Evolutionary conservation across 371 early-diverging fungal species (phyloP).

Genomic region (Circinella minor): DNA sequence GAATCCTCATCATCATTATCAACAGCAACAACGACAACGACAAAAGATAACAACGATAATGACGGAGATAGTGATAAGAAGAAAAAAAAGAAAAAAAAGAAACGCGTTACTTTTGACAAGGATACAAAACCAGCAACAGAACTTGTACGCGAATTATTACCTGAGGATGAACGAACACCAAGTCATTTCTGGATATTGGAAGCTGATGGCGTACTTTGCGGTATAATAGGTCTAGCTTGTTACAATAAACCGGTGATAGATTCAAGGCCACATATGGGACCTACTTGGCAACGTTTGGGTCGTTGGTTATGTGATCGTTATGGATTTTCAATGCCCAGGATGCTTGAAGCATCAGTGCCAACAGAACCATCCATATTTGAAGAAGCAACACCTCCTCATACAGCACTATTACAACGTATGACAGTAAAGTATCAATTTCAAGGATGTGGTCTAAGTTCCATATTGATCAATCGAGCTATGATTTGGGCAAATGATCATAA

Average conservation of each 20-base stretch:
- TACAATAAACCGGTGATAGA: conserved; percentile 29
- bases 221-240: conserved; percentile 44
- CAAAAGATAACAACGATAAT: not conserved
- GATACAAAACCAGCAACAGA: conserved; percentile 37
- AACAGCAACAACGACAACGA: too few species aligned
- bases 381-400: conserved; percentile 33
- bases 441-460: conserved; percentile 42
- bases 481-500: conserved; percentile 43
- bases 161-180: conserved; percentile 32
- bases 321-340: conserved; percentile 20
- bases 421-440: conserved; percentile 41
- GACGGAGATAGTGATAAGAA: not conserved
- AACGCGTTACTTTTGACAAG: conserved; percentile 37
- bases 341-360: conserved; percentile 9
- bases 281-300: conserved; percentile 34
- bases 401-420: conserved; percentile 45
- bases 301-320: conserved; percentile 22
- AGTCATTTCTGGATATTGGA: conserved; percentile 54
- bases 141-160: conserved; percentile 38
- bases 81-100: conserved; percentile 21
- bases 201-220: conserved; percentile 38
- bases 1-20: not conserved
- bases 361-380: conserved; percentile 21
- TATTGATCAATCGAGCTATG: conserved; percentile 45
- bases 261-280: conserved; percentile 17